Percentiles rank a stretch among this genome's conserved stretches.
Evolutionary conservation across 176 grass and related monocot species (phyloP).

Genomic region (Hordeum vulgare): DNA sequence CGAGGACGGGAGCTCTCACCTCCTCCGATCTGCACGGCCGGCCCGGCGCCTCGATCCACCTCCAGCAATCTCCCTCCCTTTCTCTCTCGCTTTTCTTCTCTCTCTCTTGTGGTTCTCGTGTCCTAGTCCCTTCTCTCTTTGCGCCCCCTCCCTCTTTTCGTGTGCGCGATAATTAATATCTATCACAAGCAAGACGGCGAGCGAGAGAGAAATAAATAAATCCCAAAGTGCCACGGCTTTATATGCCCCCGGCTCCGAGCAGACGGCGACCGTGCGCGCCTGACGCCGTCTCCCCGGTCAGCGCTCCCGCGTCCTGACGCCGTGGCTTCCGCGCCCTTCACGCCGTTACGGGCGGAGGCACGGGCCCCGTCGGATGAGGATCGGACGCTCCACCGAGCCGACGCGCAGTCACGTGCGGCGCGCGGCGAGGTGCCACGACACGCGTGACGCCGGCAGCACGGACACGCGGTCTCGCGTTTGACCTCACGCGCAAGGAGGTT

Average conservation of each 20-base stretch:
- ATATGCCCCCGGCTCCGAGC: constrained; percentile 9
- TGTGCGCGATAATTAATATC: constrained; percentile 31
- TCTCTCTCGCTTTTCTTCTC: constrained; percentile 22
- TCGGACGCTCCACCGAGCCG: rapidly evolving
- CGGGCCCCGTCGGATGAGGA: rapidly evolving
- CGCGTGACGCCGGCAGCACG: constrained; percentile 12
- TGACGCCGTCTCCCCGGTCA: constrained; percentile 39
- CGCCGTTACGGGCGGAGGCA: neutral
- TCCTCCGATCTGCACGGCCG: constrained; percentile 34
- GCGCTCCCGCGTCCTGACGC: constrained; percentile 33
- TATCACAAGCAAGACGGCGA: too few relatives aligned
- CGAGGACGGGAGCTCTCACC: constrained; percentile 29
- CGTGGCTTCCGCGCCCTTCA: neutral
- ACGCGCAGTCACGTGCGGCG: constrained; percentile 5
- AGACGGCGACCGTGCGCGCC: constrained; percentile 19
- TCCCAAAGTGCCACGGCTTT: neutral
- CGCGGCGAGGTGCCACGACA: neutral
- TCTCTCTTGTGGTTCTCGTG: constrained; percentile 12
- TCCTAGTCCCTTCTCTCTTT: constrained; percentile 27
- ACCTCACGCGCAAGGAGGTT: constrained; percentile 28
- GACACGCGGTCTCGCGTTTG: constrained; percentile 39
- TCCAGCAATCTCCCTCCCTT: constrained; percentile 15
- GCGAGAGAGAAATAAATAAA: neutral
- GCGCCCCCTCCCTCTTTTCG: constrained; percentile 3
- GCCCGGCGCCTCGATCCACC: constrained; percentile 1